Percentiles rank a stretch among this genome's conserved stretches.
phyloP scores from a whole-genome alignment of 768 basidiomycete species.

The Dentipellis fragilis region DNA sequence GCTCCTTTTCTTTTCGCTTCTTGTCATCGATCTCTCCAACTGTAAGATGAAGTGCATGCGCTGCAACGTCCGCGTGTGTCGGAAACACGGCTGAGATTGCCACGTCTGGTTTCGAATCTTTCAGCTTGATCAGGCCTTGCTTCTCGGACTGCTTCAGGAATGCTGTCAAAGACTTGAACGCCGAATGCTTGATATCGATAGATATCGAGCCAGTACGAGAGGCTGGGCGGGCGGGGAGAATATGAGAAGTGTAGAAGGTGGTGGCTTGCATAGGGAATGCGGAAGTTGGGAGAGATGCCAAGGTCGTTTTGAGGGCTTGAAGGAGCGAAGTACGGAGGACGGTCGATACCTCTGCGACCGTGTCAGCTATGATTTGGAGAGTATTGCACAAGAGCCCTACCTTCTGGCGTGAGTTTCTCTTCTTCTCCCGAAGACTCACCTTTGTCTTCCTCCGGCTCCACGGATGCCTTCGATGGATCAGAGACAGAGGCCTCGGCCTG shows the following conservation, averaged over 20 bases:
- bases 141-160: conserved; percentile 79
- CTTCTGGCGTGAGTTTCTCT: conserved; percentile 17
- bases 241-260: conserved; percentile 61
- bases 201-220: conserved; percentile 31
- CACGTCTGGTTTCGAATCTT: conserved; percentile 36
- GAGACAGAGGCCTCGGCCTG: too few relatives aligned
- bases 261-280: conserved; percentile 72
- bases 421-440: conserved; percentile 4
- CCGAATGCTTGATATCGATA: conserved; percentile 70
- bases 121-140: conserved; percentile 59
- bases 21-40: conserved; percentile 57
- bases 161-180: conserved; percentile 68
- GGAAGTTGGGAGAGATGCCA: conserved; percentile 36
- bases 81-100: conserved; percentile 37
- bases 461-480: background rate
- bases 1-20: conserved; percentile 47
- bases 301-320: conserved; percentile 49
- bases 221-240: conserved; percentile 76
- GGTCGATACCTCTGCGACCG: conserved; percentile 36
- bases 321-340: conserved; percentile 54
- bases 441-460: background rate
- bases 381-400: conserved; percentile 7
- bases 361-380: background rate
- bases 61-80: conserved; percentile 44
- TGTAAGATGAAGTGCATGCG: conserved; percentile 45